These are phyloP conservation scores for Actinidia chinensis DNA, from an alignment of 179 eudicot genomes.

Conservation along the genomic window DNA sequence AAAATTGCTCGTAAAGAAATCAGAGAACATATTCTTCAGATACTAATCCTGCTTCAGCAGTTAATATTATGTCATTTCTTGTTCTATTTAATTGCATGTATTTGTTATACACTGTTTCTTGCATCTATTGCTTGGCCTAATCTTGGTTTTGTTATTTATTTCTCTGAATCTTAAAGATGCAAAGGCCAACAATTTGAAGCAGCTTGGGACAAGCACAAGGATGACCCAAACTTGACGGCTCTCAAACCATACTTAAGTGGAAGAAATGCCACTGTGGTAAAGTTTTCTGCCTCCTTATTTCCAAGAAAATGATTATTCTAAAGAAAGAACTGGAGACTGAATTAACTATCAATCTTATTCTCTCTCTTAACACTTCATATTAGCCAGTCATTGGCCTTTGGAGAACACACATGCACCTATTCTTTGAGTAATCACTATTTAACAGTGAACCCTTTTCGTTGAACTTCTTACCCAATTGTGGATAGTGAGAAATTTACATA, in stretches of 20 bases:
- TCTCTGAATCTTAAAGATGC: slow-evolving; percentile 41
- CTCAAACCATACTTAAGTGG: slow-evolving; percentile 39
- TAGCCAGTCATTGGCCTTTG: background rate
- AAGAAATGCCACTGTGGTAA: slow-evolving; percentile 29
- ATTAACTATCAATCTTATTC: background rate
- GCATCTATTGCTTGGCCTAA: slow-evolving; percentile 5
- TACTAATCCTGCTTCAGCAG: slow-evolving; percentile 66
- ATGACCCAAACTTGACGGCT: slow-evolving; percentile 65
- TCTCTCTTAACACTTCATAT: too few relatives aligned
- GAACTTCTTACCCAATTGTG: background rate
- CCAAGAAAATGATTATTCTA: background rate
- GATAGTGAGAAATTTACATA: background rate
- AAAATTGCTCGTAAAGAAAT: slow-evolving; percentile 72
- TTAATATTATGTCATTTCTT: slow-evolving; percentile 36
- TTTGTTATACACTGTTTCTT: background rate
- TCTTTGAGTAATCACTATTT: background rate
- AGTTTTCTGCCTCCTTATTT: slow-evolving; percentile 1
- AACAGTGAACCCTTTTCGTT: background rate
- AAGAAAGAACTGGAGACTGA: background rate
- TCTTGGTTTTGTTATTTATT: slow-evolving; percentile 5
- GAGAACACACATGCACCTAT: background rate
- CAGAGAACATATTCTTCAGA: slow-evolving; percentile 49
- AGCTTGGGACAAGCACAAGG: slow-evolving; percentile 78
- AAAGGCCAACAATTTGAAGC: slow-evolving; percentile 67
- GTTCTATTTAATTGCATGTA: background rate